Base-by-base conservation (phyloP, 2,329 filamentous ascomycete species). In the Septoria petroselini region DNA sequence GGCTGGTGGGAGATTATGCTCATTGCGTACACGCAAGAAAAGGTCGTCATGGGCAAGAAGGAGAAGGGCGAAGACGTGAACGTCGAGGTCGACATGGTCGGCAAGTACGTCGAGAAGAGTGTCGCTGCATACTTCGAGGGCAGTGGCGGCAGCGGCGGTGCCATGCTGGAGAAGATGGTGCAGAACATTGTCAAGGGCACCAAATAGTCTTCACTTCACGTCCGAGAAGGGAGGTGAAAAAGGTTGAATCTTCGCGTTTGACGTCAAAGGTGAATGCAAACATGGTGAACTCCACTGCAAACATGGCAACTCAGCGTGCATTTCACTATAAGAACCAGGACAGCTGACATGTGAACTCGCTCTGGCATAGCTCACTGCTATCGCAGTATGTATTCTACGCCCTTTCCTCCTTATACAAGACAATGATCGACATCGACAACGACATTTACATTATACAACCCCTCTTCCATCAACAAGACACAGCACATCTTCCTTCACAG, bases 1-100 rank as follows among this genome's bases (percentile, higher is more conserved):
- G 94, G 89, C 69, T 96, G 85, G 81, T 85, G 80, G 73, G 93
- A 97, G 78, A 86, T 98, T 41, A 98, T 98, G 93, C 76, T 98
- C 54, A 96, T 98, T 68, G 81, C 87, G 7, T 98, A 98, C 71
- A 96, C 93, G 8, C 93, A 97, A 74, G 88, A 91, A 71, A 87
- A 87, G 70, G 84, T 98, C 12, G 85, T 95, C 12, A 83, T 89
- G 56, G 88, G 87, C 2, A 76, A 74, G 44, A 96, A 96, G 79
- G 76, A 80, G 70, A 72, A 79, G 23, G 90, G 91, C 2, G 88
- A 95, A 4, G 80, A 83, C 41, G 88, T 95, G 54, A 96, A 96
- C 65, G 81, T 96, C 29, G 91, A 96, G 75, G 91, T 95, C 46
- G 91, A 96, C 67, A 88, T 95, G 75, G 81, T 85, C 4, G 83